Conservation (phyloP, 2,329 filamentous ascomycete species). For the Coleophoma eucalyptorum region DNA sequence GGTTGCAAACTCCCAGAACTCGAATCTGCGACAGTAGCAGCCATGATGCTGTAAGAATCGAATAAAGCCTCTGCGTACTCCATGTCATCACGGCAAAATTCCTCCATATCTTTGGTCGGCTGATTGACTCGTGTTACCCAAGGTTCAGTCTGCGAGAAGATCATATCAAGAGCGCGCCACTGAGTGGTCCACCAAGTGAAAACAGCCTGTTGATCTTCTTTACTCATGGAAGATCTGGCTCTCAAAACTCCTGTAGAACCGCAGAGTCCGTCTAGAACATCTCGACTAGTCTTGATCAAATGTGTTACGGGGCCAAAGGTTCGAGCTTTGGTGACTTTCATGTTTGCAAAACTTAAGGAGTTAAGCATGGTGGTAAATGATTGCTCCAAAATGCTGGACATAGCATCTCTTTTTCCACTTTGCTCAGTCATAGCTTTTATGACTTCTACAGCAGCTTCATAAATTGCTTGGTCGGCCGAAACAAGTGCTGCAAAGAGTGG, state of each 20-base stretch:
- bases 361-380: conserved; percentile 40
- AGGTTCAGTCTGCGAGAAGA: conserved; percentile 76
- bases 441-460: conserved; percentile 75
- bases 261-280: conserved; percentile 52
- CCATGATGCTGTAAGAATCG: conserved; percentile 79
- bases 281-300: conserved; percentile 52
- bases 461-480: conserved; percentile 74
- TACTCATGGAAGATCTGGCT: conserved; percentile 15
- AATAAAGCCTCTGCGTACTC: conserved; percentile 86
- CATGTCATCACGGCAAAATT: conserved; percentile 94
- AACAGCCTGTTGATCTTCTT: conserved; percentile 37
- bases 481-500: conserved; percentile 77
- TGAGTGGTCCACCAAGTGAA: conserved; percentile 76
- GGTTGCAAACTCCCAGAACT: conserved; percentile 26
- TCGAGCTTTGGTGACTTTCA: conserved; percentile 35
- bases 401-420: conserved; percentile 44
- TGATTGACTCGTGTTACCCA: conserved; percentile 69
- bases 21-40: conserved; percentile 39
- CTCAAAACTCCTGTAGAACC: conserved; percentile 49
- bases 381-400: conserved; percentile 41
- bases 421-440: conserved; percentile 79
- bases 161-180: conserved; percentile 77
- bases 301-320: conserved; percentile 56
- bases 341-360: conserved; percentile 39
- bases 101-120: conserved; percentile 63